Evolutionary conservation across 169 alveolate species (phyloP).

Genomic region (Babesia ovis): DNA sequence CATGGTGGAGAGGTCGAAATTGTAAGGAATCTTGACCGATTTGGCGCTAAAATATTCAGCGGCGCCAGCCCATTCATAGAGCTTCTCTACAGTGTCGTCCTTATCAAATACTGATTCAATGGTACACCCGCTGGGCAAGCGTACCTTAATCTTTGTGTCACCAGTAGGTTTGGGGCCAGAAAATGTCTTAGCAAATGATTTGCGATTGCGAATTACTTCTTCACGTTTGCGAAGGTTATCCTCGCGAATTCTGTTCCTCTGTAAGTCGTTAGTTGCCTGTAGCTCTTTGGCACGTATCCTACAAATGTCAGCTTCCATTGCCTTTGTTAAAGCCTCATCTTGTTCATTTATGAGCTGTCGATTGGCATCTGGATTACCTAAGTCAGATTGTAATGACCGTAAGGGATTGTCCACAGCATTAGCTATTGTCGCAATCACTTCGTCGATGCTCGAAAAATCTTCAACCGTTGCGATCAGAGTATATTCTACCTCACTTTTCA

Average conservation of each 20-base stretch:
- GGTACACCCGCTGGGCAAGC: slow-evolving; percentile 57
- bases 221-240: not conserved
- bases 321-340: slow-evolving; percentile 39
- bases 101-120: slow-evolving; percentile 39
- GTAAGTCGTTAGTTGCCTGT: slow-evolving; percentile 14
- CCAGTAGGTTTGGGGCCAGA: slow-evolving; percentile 5
- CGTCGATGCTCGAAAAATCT: slow-evolving; percentile 6
- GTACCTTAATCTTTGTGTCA: slow-evolving; percentile 59
- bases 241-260: slow-evolving; percentile 9
- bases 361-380: not conserved
- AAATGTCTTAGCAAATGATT: slow-evolving; percentile 20
- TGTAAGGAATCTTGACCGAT: slow-evolving; percentile 38
- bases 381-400: not conserved
- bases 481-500: not conserved
- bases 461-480: slow-evolving; percentile 21
- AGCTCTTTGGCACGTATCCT: slow-evolving; percentile 23
- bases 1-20: slow-evolving; percentile 44
- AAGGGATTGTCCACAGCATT: slow-evolving; percentile 21
- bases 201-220: slow-evolving; percentile 21
- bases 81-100: slow-evolving; percentile 53
- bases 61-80: slow-evolving; percentile 67
- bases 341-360: slow-evolving; percentile 46
- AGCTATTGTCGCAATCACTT: slow-evolving; percentile 22
- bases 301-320: slow-evolving; percentile 51
- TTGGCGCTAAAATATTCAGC: slow-evolving; percentile 34